Conservation (phyloP, 2,329 filamentous ascomycete genomes). For the Cladobotryum protrusum region DNA sequence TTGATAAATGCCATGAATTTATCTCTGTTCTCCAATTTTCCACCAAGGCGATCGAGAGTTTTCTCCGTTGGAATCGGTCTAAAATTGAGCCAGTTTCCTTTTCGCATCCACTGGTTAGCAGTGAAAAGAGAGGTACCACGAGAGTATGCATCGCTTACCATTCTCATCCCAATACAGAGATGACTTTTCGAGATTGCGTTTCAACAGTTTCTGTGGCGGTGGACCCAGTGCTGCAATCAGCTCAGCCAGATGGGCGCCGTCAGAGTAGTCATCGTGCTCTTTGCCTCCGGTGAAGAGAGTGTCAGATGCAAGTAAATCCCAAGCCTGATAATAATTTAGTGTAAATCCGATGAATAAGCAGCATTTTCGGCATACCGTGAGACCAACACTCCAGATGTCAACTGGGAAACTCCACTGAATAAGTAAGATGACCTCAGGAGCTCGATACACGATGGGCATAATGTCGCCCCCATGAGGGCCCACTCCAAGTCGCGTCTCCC, state of each 20-base stretch:
- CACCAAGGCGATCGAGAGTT: conserved; percentile 17
- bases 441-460: conserved; percentile 21
- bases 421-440: conserved; percentile 19
- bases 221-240: conserved; percentile 20
- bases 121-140: too few species aligned
- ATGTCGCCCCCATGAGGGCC: conserved; percentile 24
- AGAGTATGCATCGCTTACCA: conserved; percentile 11
- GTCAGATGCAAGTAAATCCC: conserved; percentile 18
- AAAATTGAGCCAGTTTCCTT: conserved; percentile 18
- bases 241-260: conserved; percentile 19
- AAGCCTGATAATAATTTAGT: conserved; percentile 13
- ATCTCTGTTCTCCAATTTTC: conserved; percentile 13
- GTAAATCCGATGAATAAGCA: background rate
- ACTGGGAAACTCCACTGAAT: conserved; percentile 21
- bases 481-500: conserved; percentile 19
- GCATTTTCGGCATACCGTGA: conserved; percentile 14
- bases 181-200: conserved; percentile 11
- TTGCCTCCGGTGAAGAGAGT: conserved; percentile 17
- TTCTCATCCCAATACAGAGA: conserved; percentile 19
- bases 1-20: conserved; percentile 18
- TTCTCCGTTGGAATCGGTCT: conserved; percentile 17
- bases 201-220: conserved; percentile 15
- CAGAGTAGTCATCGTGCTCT: conserved; percentile 17
- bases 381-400: conserved; percentile 25
- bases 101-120: too few species aligned